phyloP scores from a whole-genome alignment of 1,139 yeast species.

The Protomyces inundatus region DNA sequence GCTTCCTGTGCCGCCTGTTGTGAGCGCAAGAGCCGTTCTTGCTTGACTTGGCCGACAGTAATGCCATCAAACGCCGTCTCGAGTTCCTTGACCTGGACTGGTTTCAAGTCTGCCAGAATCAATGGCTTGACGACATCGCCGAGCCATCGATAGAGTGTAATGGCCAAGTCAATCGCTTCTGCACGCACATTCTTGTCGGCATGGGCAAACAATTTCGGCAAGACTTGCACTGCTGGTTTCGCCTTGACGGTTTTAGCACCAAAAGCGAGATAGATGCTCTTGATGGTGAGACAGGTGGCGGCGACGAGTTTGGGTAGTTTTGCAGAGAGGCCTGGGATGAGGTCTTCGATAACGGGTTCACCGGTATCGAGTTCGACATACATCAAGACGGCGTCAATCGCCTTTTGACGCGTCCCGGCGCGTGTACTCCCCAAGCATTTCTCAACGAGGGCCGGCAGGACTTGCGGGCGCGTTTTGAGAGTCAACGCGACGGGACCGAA shows the following conservation, averaged over 20 bases:
- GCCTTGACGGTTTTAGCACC: constrained; percentile 70
- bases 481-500: constrained; percentile 51
- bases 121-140: constrained; percentile 59
- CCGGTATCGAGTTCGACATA: constrained; percentile 65
- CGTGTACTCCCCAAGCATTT: constrained; percentile 74
- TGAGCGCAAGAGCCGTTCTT: constrained; percentile 52
- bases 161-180: constrained; percentile 65
- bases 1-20: constrained; percentile 43
- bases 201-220: constrained; percentile 72
- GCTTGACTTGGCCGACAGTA: constrained; percentile 48
- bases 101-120: constrained; percentile 69
- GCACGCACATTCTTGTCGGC: constrained; percentile 83
- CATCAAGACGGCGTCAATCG: constrained; percentile 58
- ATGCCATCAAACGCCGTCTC: constrained; percentile 59
- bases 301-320: constrained; percentile 75
- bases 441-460: constrained; percentile 42
- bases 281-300: constrained; percentile 56
- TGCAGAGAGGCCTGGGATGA: constrained; percentile 58
- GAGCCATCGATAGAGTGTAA: constrained; percentile 71
- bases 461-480: constrained; percentile 31
- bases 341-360: constrained; percentile 60
- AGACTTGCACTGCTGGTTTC: constrained; percentile 51
- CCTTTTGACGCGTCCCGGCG: constrained; percentile 63
- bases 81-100: constrained; percentile 86
- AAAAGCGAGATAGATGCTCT: constrained; percentile 54